phyloP scores from a whole-genome alignment of 352 stramenopile genomes.

The Globisporangium mamillatum region DNA sequence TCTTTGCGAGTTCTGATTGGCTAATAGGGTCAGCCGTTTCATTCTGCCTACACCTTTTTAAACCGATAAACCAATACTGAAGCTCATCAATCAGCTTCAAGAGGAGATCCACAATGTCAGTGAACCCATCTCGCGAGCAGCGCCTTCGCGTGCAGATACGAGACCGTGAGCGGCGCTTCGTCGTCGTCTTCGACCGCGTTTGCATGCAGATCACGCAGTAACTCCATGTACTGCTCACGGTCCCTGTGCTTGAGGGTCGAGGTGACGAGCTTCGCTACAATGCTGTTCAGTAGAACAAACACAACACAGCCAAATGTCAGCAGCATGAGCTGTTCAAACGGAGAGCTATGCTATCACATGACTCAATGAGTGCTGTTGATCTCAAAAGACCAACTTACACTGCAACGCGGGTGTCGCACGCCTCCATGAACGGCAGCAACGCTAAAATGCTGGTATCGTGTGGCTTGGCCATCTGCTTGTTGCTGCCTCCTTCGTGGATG shows the following conservation, averaged over 20 bases:
- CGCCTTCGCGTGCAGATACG: conserved; percentile 26
- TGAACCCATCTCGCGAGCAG: conserved; percentile 10
- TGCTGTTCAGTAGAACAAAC: conserved; percentile 21
- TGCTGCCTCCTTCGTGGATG: conserved; percentile 1
- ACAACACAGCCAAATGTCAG: not conserved
- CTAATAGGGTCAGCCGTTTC: not conserved
- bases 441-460: not conserved
- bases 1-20: not conserved
- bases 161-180: conserved; percentile 34
- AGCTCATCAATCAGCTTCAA: not conserved
- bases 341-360: not conserved
- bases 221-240: conserved; percentile 26
- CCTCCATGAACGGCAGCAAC: conserved; percentile 28
- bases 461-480: not conserved
- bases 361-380: not conserved
- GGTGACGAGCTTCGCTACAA: conserved; percentile 36
- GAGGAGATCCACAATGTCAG: not conserved
- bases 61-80: not conserved
- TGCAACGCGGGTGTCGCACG: conserved; percentile 44
- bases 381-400: conserved; percentile 29
- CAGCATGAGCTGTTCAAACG: not conserved
- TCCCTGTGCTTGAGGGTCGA: conserved; percentile 29
- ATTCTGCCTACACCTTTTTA: not conserved
- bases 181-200: conserved; percentile 38
- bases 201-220: conserved; percentile 41